phyloP scores from a whole-genome alignment of 495 filamentous ascomycete species.

The Penicillium soppii region DNA sequence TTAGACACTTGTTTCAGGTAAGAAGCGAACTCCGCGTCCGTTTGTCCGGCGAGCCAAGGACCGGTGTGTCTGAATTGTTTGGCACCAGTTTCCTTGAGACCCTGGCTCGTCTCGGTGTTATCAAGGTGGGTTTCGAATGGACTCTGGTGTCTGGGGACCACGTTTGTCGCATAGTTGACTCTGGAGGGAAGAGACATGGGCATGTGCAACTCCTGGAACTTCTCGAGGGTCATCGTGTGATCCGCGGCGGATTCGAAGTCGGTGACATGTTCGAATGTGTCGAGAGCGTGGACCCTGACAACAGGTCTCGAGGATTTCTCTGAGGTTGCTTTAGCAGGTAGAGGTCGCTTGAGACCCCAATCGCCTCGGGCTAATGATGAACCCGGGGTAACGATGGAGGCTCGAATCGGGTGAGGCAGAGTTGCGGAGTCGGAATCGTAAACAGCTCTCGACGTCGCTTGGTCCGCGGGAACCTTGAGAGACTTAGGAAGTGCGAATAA shows the following conservation, averaged over 20 bases:
- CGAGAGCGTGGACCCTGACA: slow-evolving; percentile 68
- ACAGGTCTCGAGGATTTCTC: slow-evolving; percentile 64
- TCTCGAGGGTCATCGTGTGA: slow-evolving; percentile 75
- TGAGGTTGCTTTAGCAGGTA: slow-evolving; percentile 73
- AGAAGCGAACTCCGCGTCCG: slow-evolving; percentile 64
- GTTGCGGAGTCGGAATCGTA: slow-evolving; percentile 66
- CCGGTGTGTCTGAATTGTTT: slow-evolving; percentile 54
- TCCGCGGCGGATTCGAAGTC: slow-evolving; percentile 84
- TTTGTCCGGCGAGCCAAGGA: slow-evolving; percentile 79
- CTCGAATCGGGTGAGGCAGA: slow-evolving; percentile 73
- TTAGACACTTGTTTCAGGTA: slow-evolving; percentile 65
- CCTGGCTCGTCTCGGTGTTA: slow-evolving; percentile 43
- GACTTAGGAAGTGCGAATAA: slow-evolving; percentile 64
- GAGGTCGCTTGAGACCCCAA: slow-evolving; percentile 89
- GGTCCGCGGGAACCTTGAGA: slow-evolving; percentile 46
- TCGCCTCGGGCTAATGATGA: slow-evolving; percentile 78
- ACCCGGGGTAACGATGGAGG: slow-evolving; percentile 76
- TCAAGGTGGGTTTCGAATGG: slow-evolving; percentile 51
- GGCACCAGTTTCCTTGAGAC: slow-evolving; percentile 26
- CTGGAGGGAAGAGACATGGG: slow-evolving; percentile 56
- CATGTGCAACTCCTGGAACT: slow-evolving; percentile 80
- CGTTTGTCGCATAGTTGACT: slow-evolving; percentile 28
- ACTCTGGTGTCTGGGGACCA: slow-evolving; percentile 41
- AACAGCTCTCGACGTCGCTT: slow-evolving; percentile 38
- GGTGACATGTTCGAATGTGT: slow-evolving; percentile 89